Evolutionary conservation across 257 asterid genomes (phyloP).

Genomic region (Penstemon newberryi): DNA sequence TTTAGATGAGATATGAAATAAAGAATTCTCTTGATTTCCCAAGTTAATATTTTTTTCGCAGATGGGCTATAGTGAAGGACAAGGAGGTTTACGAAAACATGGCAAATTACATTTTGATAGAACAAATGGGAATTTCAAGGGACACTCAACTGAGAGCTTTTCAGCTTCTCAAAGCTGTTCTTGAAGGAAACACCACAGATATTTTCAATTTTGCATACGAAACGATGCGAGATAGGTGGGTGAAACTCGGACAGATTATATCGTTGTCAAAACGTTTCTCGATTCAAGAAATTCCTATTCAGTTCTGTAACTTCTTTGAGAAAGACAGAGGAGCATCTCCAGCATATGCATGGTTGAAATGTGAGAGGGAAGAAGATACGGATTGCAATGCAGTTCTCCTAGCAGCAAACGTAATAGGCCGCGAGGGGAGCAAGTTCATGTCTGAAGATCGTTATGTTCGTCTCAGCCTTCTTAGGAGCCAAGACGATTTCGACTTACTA

Average conservation of each 20-base stretch:
- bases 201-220: constrained; percentile 48
- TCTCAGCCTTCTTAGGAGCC: constrained; percentile 37
- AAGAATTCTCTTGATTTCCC: too few species aligned
- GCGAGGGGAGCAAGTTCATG: constrained; percentile 21
- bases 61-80: constrained; percentile 78
- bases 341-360: constrained; percentile 48
- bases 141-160: constrained; percentile 69
- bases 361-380: constrained; percentile 41
- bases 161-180: constrained; percentile 49
- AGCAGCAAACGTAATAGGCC: constrained; percentile 36
- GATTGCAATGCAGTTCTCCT: constrained; percentile 27
- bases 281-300: constrained; percentile 54
- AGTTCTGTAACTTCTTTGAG: constrained; percentile 52
- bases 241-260: constrained; percentile 39
- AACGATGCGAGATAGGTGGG: constrained; percentile 64
- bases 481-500: constrained; percentile 34
- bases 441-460: constrained; percentile 33
- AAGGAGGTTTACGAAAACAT: constrained; percentile 45
- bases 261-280: constrained; percentile 49
- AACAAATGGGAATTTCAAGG: constrained; percentile 60
- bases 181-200: constrained; percentile 36
- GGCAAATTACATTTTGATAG: constrained; percentile 21
- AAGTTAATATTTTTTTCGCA: constrained; percentile 18
- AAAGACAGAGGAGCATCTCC: constrained; percentile 70
- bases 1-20: too few species aligned